A percentile compares a stretch with the other conserved stretches of the same genome.
Conservation (phyloP, 129 eudicot species). For the Helianthus annuus region DNA sequence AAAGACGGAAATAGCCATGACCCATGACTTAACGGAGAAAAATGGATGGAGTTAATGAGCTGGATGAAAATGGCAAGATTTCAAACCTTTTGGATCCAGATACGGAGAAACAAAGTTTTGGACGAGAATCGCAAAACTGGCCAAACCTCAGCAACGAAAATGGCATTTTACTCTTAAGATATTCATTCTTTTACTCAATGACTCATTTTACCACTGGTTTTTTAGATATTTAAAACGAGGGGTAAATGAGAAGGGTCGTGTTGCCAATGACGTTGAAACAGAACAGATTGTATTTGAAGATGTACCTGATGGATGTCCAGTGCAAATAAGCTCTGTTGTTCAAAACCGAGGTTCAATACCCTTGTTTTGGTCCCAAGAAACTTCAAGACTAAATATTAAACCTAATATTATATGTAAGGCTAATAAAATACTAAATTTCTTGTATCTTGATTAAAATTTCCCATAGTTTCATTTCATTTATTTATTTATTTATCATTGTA, state of each 20-base stretch:
- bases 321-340: constrained; percentile 81
- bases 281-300: constrained; percentile 95
- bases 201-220: constrained; percentile 6
- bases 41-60: no score
- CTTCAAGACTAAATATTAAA: constrained; percentile 74
- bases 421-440: constrained; percentile 1
- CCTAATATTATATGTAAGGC: constrained; percentile 84
- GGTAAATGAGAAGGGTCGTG: constrained; percentile 90
- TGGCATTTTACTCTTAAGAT: not conserved
- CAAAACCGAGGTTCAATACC: constrained; percentile 98
- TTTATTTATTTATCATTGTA: constrained; percentile 26
- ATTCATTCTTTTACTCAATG: not conserved
- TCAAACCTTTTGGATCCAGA: no score
- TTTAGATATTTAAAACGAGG: constrained; percentile 89
- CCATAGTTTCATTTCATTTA: not conserved
- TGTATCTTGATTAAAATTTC: not conserved
- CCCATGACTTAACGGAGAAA: no score
- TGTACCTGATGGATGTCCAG: constrained; percentile 52
- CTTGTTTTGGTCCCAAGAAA: constrained; percentile 97
- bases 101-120: no score
- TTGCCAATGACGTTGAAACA: constrained; percentile 97
- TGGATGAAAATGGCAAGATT: no score
- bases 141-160: not conserved
- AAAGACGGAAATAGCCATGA: no score
- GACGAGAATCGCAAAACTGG: no score